Percentiles rank a stretch among this genome's conserved stretches.
phyloP scores from a whole-genome alignment of 176 grass and related monocot genomes.

The Dendrocalamus sinicus region DNA sequence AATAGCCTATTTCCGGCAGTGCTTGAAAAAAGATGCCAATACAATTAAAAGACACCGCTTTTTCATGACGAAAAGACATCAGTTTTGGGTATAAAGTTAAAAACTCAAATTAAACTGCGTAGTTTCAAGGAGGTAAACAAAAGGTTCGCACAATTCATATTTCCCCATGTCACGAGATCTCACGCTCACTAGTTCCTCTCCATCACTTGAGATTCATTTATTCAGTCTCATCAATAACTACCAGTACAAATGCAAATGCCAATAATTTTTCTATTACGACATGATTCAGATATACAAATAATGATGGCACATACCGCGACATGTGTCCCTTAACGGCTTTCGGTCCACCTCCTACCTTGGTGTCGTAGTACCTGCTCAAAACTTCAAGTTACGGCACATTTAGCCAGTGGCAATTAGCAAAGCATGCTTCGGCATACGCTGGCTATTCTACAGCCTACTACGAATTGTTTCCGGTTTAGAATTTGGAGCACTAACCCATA shows the following conservation, averaged over 20 bases:
- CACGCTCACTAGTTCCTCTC: neutral
- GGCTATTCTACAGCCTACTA: neutral
- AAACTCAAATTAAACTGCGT: neutral
- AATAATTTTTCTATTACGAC: neutral
- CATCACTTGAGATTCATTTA: neutral
- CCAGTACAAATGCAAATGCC: slow-evolving; percentile 19
- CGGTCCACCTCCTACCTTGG: slow-evolving; percentile 78
- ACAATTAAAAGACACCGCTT: neutral
- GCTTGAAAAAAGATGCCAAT: neutral
- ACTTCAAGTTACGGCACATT: slow-evolving; percentile 25
- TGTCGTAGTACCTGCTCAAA: slow-evolving; percentile 83
- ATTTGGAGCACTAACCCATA: neutral
- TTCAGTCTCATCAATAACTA: neutral
- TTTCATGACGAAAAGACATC: neutral
- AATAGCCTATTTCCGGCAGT: neutral
- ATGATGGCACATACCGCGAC: slow-evolving; percentile 69
- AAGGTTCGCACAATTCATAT: neutral
- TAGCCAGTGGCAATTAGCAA: slow-evolving; percentile 22
- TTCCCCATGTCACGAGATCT: neutral
- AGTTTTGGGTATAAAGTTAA: neutral
- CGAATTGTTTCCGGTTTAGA: neutral
- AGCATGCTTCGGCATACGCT: neutral
- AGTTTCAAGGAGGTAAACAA: neutral
- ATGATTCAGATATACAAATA: slow-evolving; percentile 9
- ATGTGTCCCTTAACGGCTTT: slow-evolving; percentile 88